Evolutionary conservation across 345 rosid species (phyloP), one percentile per base, ranked within the genome.

Genomic region (Trapa incisa): DNA sequence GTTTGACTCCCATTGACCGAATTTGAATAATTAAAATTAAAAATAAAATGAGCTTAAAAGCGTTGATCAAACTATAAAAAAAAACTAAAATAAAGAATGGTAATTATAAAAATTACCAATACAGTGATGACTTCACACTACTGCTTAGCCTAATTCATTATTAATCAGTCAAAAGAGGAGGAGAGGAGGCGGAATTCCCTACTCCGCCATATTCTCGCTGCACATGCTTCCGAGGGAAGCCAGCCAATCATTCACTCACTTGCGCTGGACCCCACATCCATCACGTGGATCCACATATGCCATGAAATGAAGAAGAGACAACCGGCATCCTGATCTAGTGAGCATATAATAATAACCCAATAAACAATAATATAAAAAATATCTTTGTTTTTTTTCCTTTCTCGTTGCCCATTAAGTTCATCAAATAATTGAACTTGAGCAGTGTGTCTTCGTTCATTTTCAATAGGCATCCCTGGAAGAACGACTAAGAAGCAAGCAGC

Each of bases 281-380:
- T 77, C 91, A 82, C 85, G 88, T 84, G 88, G 81, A 75, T 61
- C 67, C 82, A 79, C 52, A 80, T 66, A 70, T 4, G 47, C 37
- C 32, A 63, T 63, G 12, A 16, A 10, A 37, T 62, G 8, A 37
- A 38, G 45, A 63, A 15, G n/a, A 33, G 38, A 38, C 29, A 22
- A 22, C 29, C 29, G 29, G 15, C 13, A 39, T 63, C 42, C 66
- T 22, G 14, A 15, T 63, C 47, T 70, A 47, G 52, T 37, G 38
- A 47, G 45, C 66, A 62, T 39, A 62, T 37, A 63, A 63, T 22
- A 63, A 41, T 36, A 52, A 38, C 2, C 60, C 15, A 33, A 35
- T 15, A 17, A 22, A 53, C 7, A 53, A 53, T 2, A 53, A 17
- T 17, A 17, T 17, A 22, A 17, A 5, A 53, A 39, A 0, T 39